phyloP scores from a whole-genome alignment of 495 filamentous ascomycete genomes.

The Podospora sp. region DNA sequence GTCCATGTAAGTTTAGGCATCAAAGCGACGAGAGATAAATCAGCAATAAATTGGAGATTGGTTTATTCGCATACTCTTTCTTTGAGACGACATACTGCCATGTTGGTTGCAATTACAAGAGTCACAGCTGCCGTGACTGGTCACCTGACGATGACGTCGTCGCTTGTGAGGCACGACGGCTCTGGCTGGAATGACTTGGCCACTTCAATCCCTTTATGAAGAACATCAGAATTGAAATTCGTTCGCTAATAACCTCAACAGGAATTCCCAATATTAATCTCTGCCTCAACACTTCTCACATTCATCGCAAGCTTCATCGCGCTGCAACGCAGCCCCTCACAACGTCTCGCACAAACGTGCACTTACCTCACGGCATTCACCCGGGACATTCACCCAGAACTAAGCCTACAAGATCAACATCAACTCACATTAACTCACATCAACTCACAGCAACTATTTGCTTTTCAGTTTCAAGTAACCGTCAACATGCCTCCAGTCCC shows the following conservation, averaged over 20 bases:
- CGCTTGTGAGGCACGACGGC: slow-evolving; percentile 23
- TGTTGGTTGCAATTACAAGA: not conserved
- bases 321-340: not conserved
- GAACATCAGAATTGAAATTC: not conserved
- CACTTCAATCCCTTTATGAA: slow-evolving; percentile 5
- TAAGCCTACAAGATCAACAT: not conserved
- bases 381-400: not conserved
- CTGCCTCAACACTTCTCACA: too few relatives aligned
- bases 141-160: slow-evolving; percentile 39
- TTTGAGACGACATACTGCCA: not conserved
- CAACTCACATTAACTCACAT: too few relatives aligned
- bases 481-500: slow-evolving; percentile 59
- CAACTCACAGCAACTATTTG: too few relatives aligned
- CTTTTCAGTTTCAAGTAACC: not conserved
- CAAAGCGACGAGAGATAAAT: not conserved
- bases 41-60: not conserved
- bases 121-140: not conserved
- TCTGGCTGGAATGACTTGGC: not conserved
- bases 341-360: not conserved
- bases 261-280: too few relatives aligned
- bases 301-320: too few relatives aligned
- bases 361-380: too few relatives aligned
- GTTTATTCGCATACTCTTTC: not conserved
- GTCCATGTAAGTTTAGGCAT: not conserved
- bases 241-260: not conserved